Evolutionary conservation across 2,329 filamentous ascomycete species (phyloP).

Genomic region (Sporothrix curviconia): DNA sequence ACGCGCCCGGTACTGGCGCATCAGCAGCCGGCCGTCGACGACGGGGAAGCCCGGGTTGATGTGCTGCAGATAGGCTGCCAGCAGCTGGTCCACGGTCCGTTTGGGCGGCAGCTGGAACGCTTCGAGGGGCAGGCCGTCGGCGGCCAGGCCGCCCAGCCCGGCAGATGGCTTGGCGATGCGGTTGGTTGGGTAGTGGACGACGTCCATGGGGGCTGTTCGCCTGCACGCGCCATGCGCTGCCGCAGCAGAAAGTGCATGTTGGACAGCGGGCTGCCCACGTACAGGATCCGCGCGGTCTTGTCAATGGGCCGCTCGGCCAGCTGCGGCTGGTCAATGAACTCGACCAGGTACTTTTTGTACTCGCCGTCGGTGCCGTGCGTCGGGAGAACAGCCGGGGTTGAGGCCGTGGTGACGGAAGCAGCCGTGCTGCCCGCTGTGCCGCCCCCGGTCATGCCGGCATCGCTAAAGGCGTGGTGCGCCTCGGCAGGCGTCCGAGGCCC

Average conservation of each 20-base stretch:
- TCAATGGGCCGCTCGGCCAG: constrained; percentile 3
- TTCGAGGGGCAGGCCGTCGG: constrained; percentile 1
- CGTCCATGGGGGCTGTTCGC: neutral
- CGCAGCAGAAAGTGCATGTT: constrained; percentile 7
- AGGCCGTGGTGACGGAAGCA: neutral
- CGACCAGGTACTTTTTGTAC: constrained; percentile 9
- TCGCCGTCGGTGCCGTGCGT: neutral
- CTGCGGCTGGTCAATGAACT: constrained; percentile 5
- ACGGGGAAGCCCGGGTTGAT: constrained; percentile 10
- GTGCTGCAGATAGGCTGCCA: constrained; percentile 6
- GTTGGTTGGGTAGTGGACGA: neutral
- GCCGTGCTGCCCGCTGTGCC: neutral
- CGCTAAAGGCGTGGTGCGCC: neutral
- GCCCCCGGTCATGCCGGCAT: too few species aligned
- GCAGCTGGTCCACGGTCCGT: neutral
- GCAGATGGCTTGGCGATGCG: neutral
- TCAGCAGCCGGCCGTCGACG: neutral
- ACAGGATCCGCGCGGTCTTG: neutral
- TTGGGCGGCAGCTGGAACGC: constrained; percentile 11
- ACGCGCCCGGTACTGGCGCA: neutral
- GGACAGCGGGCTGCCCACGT: neutral
- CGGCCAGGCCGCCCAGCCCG: neutral
- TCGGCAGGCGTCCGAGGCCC: too few species aligned
- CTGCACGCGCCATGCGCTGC: neutral
- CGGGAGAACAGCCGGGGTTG: neutral